Percentiles rank a stretch among this genome's conserved stretches.
Evolutionary conservation across 2,329 filamentous ascomycete species (phyloP).

Genomic region (Periconia sp.): DNA sequence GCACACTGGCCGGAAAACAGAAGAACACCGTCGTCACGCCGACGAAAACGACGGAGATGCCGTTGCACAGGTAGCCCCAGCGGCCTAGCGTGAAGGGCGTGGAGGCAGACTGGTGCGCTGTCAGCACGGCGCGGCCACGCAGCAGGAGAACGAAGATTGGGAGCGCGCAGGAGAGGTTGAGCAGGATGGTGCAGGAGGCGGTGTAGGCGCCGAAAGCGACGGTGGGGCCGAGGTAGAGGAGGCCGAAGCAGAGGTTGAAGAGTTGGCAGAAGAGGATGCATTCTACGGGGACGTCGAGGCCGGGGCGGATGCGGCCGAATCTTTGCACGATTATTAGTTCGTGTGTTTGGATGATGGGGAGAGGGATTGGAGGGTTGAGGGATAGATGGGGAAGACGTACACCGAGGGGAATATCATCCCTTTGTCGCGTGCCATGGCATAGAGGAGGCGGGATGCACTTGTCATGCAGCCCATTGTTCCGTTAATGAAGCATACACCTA

Average conservation of each 20-base stretch:
- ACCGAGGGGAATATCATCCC: conserved; percentile 17
- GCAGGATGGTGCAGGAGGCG: conserved; percentile 53
- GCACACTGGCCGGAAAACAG: conserved; percentile 14
- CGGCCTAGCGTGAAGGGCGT: conserved; percentile 17
- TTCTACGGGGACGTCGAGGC: conserved; percentile 51
- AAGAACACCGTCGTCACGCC: conserved; percentile 16
- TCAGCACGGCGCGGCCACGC: conserved; percentile 12
- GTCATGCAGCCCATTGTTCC: conserved; percentile 55
- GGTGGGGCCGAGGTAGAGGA: conserved; percentile 55
- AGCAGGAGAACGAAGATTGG: conserved; percentile 38
- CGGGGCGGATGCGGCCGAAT: conserved; percentile 13
- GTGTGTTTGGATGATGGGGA: not conserved
- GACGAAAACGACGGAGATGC: conserved; percentile 12
- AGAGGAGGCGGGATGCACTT: conserved; percentile 52
- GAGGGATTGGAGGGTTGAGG: not conserved
- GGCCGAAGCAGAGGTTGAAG: conserved; percentile 54
- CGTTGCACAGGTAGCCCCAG: conserved; percentile 11
- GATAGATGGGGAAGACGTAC: conserved; percentile 4
- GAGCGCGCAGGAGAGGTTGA: conserved; percentile 55
- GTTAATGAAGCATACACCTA: conserved; percentile 54
- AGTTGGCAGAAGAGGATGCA: conserved; percentile 51
- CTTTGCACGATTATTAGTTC: not conserved
- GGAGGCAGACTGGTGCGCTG: conserved; percentile 7
- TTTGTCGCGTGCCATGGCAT: conserved; percentile 54
- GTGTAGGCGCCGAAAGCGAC: conserved; percentile 58